A percentile compares a stretch with the other conserved stretches of the same genome.
phyloP scores from a whole-genome alignment of 139 green algal species.

The Tetraselmis chui region DNA sequence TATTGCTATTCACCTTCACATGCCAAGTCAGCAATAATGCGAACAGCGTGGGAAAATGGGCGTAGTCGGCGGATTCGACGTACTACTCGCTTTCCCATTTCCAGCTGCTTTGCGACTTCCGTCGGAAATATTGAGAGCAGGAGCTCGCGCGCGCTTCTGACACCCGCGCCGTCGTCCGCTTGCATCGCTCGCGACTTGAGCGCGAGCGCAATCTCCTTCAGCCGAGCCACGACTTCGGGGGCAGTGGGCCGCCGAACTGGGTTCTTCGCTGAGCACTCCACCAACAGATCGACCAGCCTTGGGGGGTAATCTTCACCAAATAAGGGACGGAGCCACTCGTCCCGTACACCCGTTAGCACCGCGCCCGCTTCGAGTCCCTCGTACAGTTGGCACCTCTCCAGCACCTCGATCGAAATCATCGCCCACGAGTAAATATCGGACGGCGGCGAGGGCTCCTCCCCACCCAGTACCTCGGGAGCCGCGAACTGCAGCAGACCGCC shows the following conservation, averaged over 20 bases:
- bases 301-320: neutral
- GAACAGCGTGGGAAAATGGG: neutral
- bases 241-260: neutral
- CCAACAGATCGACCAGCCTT: neutral
- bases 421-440: neutral
- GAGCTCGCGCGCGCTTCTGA: neutral
- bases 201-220: neutral
- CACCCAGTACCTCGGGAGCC: constrained; percentile 20
- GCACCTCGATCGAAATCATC: neutral
- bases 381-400: neutral
- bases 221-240: neutral
- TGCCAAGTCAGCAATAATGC: neutral
- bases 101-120: neutral
- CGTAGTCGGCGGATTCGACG: neutral
- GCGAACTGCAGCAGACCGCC: constrained; percentile 6
- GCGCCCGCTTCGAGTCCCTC: neutral
- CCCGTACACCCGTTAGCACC: neutral
- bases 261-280: neutral
- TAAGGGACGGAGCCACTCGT: neutral
- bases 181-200: too few species aligned
- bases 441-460: neutral
- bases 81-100: constrained; percentile 3
- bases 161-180: neutral
- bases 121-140: neutral
- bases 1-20: neutral